Conservation (phyloP, 2,329 filamentous ascomycete genomes). For the Corynespora cassiicola region DNA sequence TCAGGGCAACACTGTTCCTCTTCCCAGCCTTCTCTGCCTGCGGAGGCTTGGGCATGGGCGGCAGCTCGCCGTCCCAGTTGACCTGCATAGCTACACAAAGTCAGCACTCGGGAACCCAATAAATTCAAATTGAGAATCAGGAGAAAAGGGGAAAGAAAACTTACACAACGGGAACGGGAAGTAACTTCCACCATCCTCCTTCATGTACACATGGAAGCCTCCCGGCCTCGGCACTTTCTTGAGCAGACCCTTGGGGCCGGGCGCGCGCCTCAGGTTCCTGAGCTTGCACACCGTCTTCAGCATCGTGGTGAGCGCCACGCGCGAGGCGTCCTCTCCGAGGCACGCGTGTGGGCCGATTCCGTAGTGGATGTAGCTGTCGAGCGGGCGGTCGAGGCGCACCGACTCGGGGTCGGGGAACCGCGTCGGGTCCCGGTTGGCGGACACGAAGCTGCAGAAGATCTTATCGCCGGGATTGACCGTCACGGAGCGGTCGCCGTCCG, state of each 20-base stretch:
- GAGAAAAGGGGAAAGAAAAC: too few relatives aligned
- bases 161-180: too few relatives aligned
- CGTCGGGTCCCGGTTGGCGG: constrained; percentile 44
- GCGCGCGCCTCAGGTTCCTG: constrained; percentile 37
- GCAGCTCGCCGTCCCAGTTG: constrained; percentile 20
- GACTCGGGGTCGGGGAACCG: constrained; percentile 40
- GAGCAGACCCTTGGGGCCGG: constrained; percentile 45
- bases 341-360: constrained; percentile 43
- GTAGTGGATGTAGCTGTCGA: constrained; percentile 39
- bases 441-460: constrained; percentile 69
- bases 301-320: constrained; percentile 34
- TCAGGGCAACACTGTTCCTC: constrained; percentile 7
- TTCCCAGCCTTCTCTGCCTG: constrained; percentile 12
- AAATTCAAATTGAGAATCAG: constrained; percentile 33
- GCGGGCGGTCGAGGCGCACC: constrained; percentile 45
- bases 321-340: constrained; percentile 38
- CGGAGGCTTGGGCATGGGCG: constrained; percentile 7
- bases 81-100: constrained; percentile 15
- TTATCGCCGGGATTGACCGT: constrained; percentile 62
- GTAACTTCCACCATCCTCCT: too few relatives aligned
- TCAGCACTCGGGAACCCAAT: too few relatives aligned
- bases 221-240: constrained; percentile 52
- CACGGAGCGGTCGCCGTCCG: constrained; percentile 52
- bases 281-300: constrained; percentile 42
- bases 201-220: constrained; percentile 56